phyloP scores from a whole-genome alignment of 2,329 filamentous ascomycete species.

The Penicillium sp. region DNA sequence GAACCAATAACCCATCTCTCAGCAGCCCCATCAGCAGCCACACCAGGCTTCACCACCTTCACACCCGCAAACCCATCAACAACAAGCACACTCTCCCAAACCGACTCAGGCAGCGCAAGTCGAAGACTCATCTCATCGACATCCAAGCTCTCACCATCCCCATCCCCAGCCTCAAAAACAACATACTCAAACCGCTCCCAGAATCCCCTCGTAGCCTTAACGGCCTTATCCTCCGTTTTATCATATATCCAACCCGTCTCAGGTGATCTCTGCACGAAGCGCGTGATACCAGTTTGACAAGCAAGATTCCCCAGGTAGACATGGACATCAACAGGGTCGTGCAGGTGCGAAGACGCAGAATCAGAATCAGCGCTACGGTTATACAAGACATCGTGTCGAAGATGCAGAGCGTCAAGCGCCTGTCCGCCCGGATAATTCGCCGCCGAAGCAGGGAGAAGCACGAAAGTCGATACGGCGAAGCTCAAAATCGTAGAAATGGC shows the following conservation, averaged over 20 bases:
- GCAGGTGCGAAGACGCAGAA: too few relatives aligned
- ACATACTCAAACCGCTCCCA: slow-evolving; percentile 59
- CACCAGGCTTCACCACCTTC: slow-evolving; percentile 46
- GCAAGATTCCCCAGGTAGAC: slow-evolving; percentile 60
- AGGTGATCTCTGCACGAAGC: slow-evolving; percentile 50
- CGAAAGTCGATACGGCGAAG: slow-evolving; percentile 58
- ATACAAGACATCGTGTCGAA: slow-evolving; percentile 17
- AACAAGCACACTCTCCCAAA: slow-evolving; percentile 52
- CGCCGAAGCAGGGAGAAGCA: slow-evolving; percentile 76
- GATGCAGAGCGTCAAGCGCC: slow-evolving; percentile 56
- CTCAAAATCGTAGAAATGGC: slow-evolving; percentile 58
- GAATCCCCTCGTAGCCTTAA: slow-evolving; percentile 50
- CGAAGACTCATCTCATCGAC: slow-evolving; percentile 38
- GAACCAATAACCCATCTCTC: slow-evolving; percentile 37
- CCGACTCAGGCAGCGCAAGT: slow-evolving; percentile 29
- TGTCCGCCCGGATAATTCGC: slow-evolving; percentile 92
- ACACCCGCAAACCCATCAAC: slow-evolving; percentile 53
- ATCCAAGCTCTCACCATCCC: slow-evolving; percentile 17
- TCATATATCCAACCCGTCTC: slow-evolving; percentile 53
- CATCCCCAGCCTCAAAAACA: slow-evolving; percentile 49
- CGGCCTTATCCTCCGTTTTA: slow-evolving; percentile 53
- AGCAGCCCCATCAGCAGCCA: slow-evolving; percentile 21
- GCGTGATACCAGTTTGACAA: slow-evolving; percentile 61
- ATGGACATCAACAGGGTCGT: background rate
- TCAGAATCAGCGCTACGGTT: background rate